Base-by-base conservation (phyloP, 2,329 filamentous ascomycete species). In the Alternaria ethzedia region DNA sequence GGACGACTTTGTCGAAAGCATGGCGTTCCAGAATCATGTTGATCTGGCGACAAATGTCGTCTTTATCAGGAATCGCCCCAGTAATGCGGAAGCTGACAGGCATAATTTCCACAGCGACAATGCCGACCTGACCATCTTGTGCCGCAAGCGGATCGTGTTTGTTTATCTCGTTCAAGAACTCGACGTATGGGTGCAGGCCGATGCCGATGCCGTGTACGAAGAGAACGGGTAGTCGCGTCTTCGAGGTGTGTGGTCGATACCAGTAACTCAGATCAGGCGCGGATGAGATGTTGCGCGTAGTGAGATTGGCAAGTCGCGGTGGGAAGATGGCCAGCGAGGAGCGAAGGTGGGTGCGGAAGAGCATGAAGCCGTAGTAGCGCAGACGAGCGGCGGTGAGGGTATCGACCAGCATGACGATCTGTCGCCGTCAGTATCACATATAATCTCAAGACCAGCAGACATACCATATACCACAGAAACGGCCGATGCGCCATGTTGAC, bases 201-300 rank as follows among this genome's bases (percentile, higher is more conserved):
- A 92, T 83, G 45, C 90, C 89, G 52, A 92, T 91, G 15, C 90
- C 90, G 69, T 92, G 90, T 51, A 92, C 83, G 78, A 91, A 92
- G 5, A 93, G 78, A 8, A 92, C 78, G 0, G 90, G 90, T 0
- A 86, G 78, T 45, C 83, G 82, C 1, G 82, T 86, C 55, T 83
- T 83, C 2, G 87, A 88, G 1, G 83, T 87, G 72, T 92, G 90
- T 6, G 87, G 87, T 2, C 86, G 85, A 70, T 89, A 83, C 88
- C 89, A 92, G 81, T 93, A 92, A 64, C 85, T 85, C 6, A 91
- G 67, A 10, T 81, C 77, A 4, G 80, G 70, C 6, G 84, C 84
- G 5, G 83, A 81, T 1, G 88, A 90, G 23, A 77, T 77, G 10
- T 79, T 80, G 6, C 76, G 73, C 1, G 84, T 80, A 50, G 86